Evolutionary conservation across 2,329 filamentous ascomycete species (phyloP).

Genomic region (Trichoderma harzianum): DNA sequence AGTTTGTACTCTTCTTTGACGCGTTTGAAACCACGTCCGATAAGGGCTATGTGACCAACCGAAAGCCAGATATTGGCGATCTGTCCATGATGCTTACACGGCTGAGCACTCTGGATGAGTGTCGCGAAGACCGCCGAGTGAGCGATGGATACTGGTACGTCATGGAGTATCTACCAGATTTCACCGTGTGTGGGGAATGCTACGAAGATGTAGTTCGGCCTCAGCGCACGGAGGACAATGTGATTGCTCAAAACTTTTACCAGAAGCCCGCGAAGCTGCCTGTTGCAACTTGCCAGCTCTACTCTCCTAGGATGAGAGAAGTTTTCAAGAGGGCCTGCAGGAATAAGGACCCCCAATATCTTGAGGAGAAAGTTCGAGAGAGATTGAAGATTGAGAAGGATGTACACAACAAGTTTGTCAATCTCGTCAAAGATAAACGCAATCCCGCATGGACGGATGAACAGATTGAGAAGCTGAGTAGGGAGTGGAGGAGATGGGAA

Average conservation of each 20-base stretch:
- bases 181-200: constrained; percentile 85
- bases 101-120: constrained; percentile 58
- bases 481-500: constrained; percentile 59
- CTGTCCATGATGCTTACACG: constrained; percentile 63
- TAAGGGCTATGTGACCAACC: constrained; percentile 41
- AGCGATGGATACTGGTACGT: constrained; percentile 70
- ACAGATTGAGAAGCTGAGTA: constrained; percentile 47
- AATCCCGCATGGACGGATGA: constrained; percentile 39
- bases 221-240: constrained; percentile 48
- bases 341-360: constrained; percentile 62
- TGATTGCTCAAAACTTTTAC: constrained; percentile 64
- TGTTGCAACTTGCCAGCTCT: constrained; percentile 69
- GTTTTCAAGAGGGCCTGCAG: constrained; percentile 66
- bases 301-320: constrained; percentile 73
- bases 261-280: constrained; percentile 54
- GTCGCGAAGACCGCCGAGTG: constrained; percentile 60
- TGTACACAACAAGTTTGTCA: constrained; percentile 52
- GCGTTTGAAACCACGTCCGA: constrained; percentile 57
- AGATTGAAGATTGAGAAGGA: constrained; percentile 58
- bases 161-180: constrained; percentile 69
- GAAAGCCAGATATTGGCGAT: constrained; percentile 53
- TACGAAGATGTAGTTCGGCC: constrained; percentile 78
- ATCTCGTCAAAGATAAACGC: constrained; percentile 37
- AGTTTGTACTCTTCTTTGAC: constrained; percentile 60
- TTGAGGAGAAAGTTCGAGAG: constrained; percentile 57